Base-by-base conservation (phyloP, 2,329 filamentous ascomycete species). In the Cladosporium sp. region DNA sequence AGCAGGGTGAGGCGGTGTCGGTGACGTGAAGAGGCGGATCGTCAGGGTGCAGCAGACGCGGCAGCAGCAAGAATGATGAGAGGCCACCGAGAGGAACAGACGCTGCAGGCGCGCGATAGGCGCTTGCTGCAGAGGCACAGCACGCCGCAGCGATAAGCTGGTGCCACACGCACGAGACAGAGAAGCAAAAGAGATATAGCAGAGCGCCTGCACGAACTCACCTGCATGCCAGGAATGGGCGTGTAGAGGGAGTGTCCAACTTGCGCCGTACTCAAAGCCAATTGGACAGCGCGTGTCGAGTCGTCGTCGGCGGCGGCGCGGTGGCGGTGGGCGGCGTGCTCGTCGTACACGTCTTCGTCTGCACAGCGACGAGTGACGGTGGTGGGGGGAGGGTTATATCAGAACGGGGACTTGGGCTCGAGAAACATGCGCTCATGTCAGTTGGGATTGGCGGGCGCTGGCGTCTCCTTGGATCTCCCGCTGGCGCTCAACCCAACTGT, bases 181-280 rank as follows among this genome's bases (percentile, higher is more conserved):
- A 19, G 14, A 30, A 22, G 8, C 6, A 30, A 38, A 38, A 37
- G 17, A 17, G 14, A 15, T 17, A 38, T 12, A 34, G 30, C 11
- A 34, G 7, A 34, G 7, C 30, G 6, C 2, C 30, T 34, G 30
- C 30, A 34, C 11, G 39, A 30, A 56, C 54, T 56, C 54, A 56
- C 54, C 54, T 56, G 54, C 54, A 56, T 56, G 54, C 54, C 54
- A 56, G 54, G 47, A 28, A 28, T 19, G 22, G 43, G n/a, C n/a
- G n/a, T n/a, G n/a, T n/a, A n/a, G n/a, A n/a, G n/a, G n/a, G n/a
- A 12, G 51, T 17, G 22, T 40, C 17, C 40, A 19, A 50, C 42
- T 37, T 57, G 59, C 65, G 72, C 74, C 70, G 73, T 77, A 60
- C 61, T 71, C 74, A 76, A 76, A 75, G 64, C 66, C 65, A 76